Percentiles rank a stretch among this genome's conserved stretches.
Conservation (phyloP, 192 early-diverging fungal species). For the Neocallimastix lanati region DNA sequence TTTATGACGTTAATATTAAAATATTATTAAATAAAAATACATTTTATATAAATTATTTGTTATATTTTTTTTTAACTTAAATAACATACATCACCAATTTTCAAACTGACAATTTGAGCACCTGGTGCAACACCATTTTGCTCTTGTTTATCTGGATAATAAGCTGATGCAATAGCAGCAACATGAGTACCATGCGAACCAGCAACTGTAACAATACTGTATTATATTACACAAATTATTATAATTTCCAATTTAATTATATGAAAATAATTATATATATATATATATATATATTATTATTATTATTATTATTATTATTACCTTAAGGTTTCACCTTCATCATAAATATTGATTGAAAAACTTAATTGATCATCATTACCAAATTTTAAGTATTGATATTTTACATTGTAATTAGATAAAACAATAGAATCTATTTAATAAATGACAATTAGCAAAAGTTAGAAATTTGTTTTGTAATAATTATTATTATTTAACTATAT, state of each 20-base stretch:
- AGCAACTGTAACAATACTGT: constrained; percentile 57
- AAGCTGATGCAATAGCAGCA: constrained; percentile 75
- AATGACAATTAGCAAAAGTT: too few relatives aligned
- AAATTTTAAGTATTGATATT: constrained; percentile 53
- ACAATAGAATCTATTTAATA: not conserved
- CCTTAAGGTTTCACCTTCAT: constrained; percentile 51
- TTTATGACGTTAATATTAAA: too few relatives aligned
- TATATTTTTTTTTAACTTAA: too few relatives aligned
- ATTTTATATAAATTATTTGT: too few relatives aligned
- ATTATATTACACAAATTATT: too few relatives aligned
- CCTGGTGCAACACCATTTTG: constrained; percentile 89
- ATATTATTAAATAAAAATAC: too few relatives aligned
- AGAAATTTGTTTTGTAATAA: too few relatives aligned
- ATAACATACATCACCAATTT: constrained; percentile 72
- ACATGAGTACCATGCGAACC: constrained; percentile 91
- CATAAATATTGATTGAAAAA: constrained; percentile 87
- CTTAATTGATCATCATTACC: constrained; percentile 60
- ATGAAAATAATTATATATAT: too few relatives aligned
- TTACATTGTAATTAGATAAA: constrained; percentile 59
- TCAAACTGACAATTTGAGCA: constrained; percentile 80
- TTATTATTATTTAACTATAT: too few relatives aligned
- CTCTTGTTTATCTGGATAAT: constrained; percentile 66
- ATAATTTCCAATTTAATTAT: too few relatives aligned
- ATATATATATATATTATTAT: not conserved
- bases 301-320: constrained; percentile 2